phyloP scores from a whole-genome alignment of 805 yeast genomes.

The Peterozyma toletana region DNA sequence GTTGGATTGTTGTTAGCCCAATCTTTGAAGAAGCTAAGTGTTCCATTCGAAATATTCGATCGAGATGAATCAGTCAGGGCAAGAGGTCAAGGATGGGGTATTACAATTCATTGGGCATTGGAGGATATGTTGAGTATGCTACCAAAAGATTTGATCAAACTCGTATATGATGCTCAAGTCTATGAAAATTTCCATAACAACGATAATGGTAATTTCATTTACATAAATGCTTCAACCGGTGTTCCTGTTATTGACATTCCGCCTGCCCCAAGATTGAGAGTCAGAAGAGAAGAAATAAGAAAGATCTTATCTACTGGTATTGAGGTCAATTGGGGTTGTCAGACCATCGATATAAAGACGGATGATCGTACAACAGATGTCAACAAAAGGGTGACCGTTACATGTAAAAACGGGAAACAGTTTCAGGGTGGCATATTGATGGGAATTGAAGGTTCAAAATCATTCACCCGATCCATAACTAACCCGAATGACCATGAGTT shows the following conservation, averaged over 20 bases:
- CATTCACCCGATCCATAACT: no score
- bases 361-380: background rate
- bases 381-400: conserved; percentile 10
- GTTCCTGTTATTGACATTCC: conserved; percentile 20
- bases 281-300: conserved; percentile 22
- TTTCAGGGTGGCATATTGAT: no score
- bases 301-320: conserved; percentile 16
- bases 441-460: no score
- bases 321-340: conserved; percentile 22
- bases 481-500: no score
- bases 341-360: conserved; percentile 10
- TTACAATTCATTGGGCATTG: conserved; percentile 24
- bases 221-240: conserved; percentile 22
- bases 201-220: conserved; percentile 21
- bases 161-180: conserved; percentile 19
- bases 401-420: conserved; percentile 6
- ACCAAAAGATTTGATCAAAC: conserved; percentile 14
- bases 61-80: conserved; percentile 17
- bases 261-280: conserved; percentile 21
- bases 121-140: conserved; percentile 15
- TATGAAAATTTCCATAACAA: conserved; percentile 17
- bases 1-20: conserved; percentile 20
- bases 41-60: conserved; percentile 20
- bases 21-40: conserved; percentile 15
- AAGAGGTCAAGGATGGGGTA: conserved; percentile 26